phyloP scores from a whole-genome alignment of 2,329 filamentous ascomycete genomes.

The Magnaporthales sp. region DNA sequence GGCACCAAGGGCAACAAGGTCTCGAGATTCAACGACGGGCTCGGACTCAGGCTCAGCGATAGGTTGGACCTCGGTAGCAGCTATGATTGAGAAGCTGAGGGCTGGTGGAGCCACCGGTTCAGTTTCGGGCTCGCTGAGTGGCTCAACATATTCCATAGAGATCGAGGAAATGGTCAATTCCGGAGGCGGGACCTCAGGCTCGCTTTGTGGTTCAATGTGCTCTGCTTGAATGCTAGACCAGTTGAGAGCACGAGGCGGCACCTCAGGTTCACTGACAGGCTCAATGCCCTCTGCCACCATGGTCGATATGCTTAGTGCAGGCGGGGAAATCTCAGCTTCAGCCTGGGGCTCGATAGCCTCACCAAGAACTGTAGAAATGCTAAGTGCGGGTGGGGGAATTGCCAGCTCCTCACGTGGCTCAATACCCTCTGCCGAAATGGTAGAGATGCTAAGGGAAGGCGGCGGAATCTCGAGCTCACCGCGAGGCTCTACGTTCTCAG shows the following conservation, averaged over 20 bases:
- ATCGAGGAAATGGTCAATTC: constrained; percentile 16
- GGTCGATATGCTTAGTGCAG: constrained; percentile 8
- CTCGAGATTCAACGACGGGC: constrained; percentile 10
- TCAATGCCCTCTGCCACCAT: constrained; percentile 12
- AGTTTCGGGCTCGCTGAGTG: constrained; percentile 14
- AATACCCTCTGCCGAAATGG: constrained; percentile 33
- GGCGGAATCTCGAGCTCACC: constrained; percentile 13
- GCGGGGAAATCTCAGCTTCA: constrained; percentile 7
- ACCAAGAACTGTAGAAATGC: constrained; percentile 12
- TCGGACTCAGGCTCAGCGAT: constrained; percentile 10
- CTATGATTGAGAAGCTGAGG: constrained; percentile 9
- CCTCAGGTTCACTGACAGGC: constrained; percentile 5
- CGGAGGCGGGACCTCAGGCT: constrained; percentile 6
- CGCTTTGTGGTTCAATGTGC: constrained; percentile 16
- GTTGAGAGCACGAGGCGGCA: constrained; percentile 7
- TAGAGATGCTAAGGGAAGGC: constrained; percentile 19
- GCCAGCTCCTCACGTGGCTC: constrained; percentile 30
- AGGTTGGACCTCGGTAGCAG: neutral
- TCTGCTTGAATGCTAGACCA: constrained; percentile 13
- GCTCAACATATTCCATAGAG: constrained; percentile 33
- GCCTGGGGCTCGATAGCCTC: constrained; percentile 17
- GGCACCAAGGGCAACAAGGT: neutral
- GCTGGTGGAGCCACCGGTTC: neutral
- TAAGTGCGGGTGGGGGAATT: constrained; percentile 10
- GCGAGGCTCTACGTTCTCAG: constrained; percentile 12